Conservation (phyloP, 305 asterid species). For the Solanum hybrid region DNA sequence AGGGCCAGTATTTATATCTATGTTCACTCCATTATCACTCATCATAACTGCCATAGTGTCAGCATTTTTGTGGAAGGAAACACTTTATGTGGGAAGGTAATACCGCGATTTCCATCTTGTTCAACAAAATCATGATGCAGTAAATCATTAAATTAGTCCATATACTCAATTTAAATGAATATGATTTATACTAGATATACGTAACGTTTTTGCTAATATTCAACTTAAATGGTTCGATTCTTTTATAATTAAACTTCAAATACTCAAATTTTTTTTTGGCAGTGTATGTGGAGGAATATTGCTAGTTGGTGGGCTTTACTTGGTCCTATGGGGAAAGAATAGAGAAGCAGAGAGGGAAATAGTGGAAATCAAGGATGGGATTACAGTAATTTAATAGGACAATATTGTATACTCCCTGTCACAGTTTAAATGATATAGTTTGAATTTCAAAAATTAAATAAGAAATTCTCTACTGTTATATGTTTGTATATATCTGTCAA, state of each 20-base stretch:
- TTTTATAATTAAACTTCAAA: neutral
- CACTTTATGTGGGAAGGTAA: constrained; percentile 50
- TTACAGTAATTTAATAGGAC: constrained; percentile 10
- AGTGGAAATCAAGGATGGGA: constrained; percentile 12
- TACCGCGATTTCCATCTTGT: neutral
- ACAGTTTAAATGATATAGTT: neutral
- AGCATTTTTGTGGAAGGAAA: constrained; percentile 46
- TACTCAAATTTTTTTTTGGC: constrained; percentile 8
- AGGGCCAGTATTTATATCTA: constrained; percentile 57
- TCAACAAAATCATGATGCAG: neutral
- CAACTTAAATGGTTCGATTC: neutral
- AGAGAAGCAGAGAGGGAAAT: constrained; percentile 23
- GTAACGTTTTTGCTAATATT: neutral
- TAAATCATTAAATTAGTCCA: neutral
- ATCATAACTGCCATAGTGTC: constrained; percentile 49
- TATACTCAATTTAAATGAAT: neutral
- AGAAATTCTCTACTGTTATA: neutral
- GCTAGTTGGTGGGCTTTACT: constrained; percentile 45
- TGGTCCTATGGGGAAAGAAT: constrained; percentile 59
- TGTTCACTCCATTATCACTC: constrained; percentile 55
- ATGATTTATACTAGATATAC: neutral
- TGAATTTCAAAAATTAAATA: neutral
- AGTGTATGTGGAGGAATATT: constrained; percentile 56
- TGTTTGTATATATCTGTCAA: neutral
- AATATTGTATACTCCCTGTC: neutral